Evolutionary conservation across 805 yeast species (phyloP), one percentile per base, ranked within the genome.

Genomic region (Ogataea ganodermae): DNA sequence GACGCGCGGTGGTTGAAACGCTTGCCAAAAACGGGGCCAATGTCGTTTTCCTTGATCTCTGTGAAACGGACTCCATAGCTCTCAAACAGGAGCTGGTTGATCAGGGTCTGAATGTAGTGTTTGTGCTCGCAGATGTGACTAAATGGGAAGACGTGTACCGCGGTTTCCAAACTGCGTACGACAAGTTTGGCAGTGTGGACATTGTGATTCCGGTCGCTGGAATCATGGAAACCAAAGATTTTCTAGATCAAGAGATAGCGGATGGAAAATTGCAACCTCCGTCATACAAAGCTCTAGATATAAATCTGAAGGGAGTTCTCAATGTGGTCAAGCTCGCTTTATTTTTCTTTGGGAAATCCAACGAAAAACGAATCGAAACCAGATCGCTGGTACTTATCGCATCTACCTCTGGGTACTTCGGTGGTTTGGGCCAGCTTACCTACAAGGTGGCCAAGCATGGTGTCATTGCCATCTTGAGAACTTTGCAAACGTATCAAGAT

Each of bases 381-480:
- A 20, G 21, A 21, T 35, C 38, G 4, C 16, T 35, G 4, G 38
- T 35, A 3, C 27, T 35, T 10, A 22, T 35, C 14, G 38, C 38
- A 5, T 35, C 38, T 3, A 35, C 38, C 20, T 35, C 38, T 3
- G 38, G 38, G 4, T 22, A 35, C 27, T 35, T 35, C 22, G 38
- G 27, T 21, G 38, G 38, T 13, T 12, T 35, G 13, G 27, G 38
- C 12, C 38, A 35, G 12, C 18, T 35, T 16, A 35, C 26, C 6
- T 35, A 35, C 18, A 35, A 35, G 14, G 38, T 21, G 17, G 27
- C 26, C 26, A 35, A 35, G 14, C 38, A 35, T 13, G 26, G 38
- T 13, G 23, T 35, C 22, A 21, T 35, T 13, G 38, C 38, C 18
- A n/a, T 35, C 4, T 18, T 35, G 17, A 35, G 38, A 35, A 35